A percentile compares a stretch with the other conserved stretches of the same genome.
Evolutionary conservation across 495 filamentous ascomycete species (phyloP).

Genomic region (Penicillium paxilli): DNA sequence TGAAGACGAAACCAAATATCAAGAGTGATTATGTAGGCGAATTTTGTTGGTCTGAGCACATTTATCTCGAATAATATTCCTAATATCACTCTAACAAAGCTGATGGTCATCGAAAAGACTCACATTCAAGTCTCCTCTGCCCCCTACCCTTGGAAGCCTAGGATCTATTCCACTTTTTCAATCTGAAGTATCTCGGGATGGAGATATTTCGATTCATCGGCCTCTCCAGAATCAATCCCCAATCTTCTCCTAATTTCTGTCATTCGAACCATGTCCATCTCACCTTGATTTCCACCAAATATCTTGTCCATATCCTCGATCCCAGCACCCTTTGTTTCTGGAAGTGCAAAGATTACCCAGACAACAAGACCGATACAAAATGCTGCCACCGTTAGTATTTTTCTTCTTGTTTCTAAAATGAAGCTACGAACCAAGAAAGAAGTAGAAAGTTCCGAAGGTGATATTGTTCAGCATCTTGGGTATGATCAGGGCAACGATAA

Average conservation of each 20-base stretch:
- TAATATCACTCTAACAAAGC: too few species aligned
- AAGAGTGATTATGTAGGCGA: too few species aligned
- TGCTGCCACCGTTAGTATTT: background rate
- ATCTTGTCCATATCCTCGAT: constrained; percentile 15
- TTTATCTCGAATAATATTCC: too few species aligned
- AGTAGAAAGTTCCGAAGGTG: constrained; percentile 10
- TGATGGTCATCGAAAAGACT: too few species aligned
- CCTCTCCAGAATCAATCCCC: background rate
- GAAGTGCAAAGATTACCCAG: background rate
- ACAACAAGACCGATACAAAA: constrained; percentile 1
- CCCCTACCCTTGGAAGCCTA: too few species aligned
- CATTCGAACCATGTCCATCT: background rate
- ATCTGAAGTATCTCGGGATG: too few species aligned
- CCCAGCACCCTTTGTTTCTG: constrained; percentile 7
- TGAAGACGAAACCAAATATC: too few species aligned
- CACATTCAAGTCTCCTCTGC: too few species aligned
- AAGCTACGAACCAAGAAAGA: constrained; percentile 2
- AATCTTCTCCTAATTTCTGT: background rate
- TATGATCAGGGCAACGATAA: constrained; percentile 3
- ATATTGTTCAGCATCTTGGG: background rate
- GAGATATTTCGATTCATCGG: background rate
- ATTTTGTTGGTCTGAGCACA: too few species aligned
- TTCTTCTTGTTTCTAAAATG: background rate
- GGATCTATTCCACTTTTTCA: too few species aligned
- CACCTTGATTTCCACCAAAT: constrained; percentile 8